A percentile compares a stretch with the other conserved stretches of the same genome.
Evolutionary conservation across 768 basidiomycete species (phyloP).

Genomic region (Psilocybe subaeruginosa): DNA sequence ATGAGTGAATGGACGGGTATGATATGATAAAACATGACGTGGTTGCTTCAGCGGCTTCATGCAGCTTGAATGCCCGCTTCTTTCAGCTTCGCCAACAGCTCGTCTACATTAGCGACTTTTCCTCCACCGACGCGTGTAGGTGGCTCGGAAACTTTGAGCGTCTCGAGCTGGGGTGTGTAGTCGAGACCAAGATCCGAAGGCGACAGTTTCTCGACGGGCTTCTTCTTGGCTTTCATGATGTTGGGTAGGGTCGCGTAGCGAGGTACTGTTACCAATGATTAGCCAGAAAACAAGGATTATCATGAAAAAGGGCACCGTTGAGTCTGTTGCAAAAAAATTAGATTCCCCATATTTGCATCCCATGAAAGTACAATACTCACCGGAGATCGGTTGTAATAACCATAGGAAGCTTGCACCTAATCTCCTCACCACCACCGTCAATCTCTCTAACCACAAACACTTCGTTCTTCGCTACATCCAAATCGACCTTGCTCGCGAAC

Average conservation of each 20-base stretch:
- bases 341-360: background rate
- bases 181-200: conserved; percentile 84
- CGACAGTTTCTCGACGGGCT: conserved; percentile 84
- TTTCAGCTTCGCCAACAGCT: conserved; percentile 86
- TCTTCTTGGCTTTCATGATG: conserved; percentile 99
- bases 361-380: conserved; percentile 42
- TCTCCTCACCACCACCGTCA: conserved; percentile 89
- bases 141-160: conserved; percentile 87
- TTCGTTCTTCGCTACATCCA: conserved; percentile 64
- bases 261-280: conserved; percentile 60
- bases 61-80: conserved; percentile 66
- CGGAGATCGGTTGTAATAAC: conserved; percentile 93
- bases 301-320: conserved; percentile 55
- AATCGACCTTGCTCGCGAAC: conserved; percentile 86
- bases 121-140: conserved; percentile 88
- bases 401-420: conserved; percentile 78
- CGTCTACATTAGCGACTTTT: conserved; percentile 91
- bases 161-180: conserved; percentile 81
- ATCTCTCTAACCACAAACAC: conserved; percentile 86
- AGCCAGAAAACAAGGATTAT: background rate
- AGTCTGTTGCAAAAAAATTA: conserved; percentile 44
- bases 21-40: background rate
- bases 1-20: background rate
- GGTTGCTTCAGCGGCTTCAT: background rate
- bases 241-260: conserved; percentile 97